Evolutionary conservation across 768 basidiomycete genomes (phyloP).

Genomic region (Mycena pura): DNA sequence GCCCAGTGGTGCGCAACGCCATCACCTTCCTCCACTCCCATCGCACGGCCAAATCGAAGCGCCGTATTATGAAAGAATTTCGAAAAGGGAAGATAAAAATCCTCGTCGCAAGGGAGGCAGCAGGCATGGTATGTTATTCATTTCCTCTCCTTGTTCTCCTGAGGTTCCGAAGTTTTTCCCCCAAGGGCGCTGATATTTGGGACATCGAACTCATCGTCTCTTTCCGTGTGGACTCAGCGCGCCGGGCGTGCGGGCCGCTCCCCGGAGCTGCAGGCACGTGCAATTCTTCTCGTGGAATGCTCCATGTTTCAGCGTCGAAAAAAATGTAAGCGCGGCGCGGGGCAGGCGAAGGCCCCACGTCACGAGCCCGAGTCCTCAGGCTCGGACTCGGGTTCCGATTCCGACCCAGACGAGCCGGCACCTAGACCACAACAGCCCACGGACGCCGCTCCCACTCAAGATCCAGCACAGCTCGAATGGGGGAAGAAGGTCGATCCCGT

Average conservation of each 20-base stretch:
- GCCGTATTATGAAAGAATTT: slow-evolving; percentile 31
- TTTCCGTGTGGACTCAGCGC: slow-evolving; percentile 43
- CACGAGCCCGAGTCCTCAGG: no score
- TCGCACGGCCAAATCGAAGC: slow-evolving; percentile 27
- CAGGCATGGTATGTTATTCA: slow-evolving; percentile 41
- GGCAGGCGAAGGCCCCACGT: no score
- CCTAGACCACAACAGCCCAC: no score
- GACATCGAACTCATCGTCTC: slow-evolving; percentile 45
- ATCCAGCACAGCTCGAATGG: no score
- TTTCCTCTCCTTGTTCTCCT: neutral
- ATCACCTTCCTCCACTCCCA: slow-evolving; percentile 36
- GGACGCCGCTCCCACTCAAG: no score
- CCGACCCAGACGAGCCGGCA: no score
- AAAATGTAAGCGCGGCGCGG: slow-evolving; percentile 11
- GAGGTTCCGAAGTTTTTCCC: neutral
- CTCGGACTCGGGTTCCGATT: no score
- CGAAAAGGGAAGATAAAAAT: slow-evolving; percentile 30
- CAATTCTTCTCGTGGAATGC: slow-evolving; percentile 36
- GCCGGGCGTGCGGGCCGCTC: slow-evolving; percentile 37
- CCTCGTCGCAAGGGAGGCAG: slow-evolving; percentile 43
- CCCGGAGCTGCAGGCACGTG: slow-evolving; percentile 29
- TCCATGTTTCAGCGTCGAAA: slow-evolving; percentile 35
- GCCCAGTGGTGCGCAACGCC: slow-evolving; percentile 11
- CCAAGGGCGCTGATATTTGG: slow-evolving; percentile 42
- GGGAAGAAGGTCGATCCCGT: no score